phyloP scores from a whole-genome alignment of 257 asterid genomes.

The Solanum sejunctum region DNA sequence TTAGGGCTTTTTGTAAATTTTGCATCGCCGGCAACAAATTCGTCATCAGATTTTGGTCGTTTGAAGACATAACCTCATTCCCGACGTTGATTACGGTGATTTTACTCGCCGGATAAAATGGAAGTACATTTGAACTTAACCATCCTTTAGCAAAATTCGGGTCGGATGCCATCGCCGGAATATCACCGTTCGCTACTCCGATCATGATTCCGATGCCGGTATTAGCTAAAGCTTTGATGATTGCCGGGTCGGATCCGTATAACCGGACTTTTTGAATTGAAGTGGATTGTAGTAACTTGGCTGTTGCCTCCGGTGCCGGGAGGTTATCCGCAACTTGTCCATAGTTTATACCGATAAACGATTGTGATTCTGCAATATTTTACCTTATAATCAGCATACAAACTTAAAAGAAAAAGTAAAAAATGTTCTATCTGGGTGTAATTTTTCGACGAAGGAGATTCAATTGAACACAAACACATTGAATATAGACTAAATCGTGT shows the following conservation, averaged over 20 bases:
- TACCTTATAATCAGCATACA: not conserved
- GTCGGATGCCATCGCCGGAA: constrained; percentile 51
- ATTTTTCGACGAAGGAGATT: not conserved
- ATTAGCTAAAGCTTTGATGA: constrained; percentile 47
- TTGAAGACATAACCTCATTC: constrained; percentile 49
- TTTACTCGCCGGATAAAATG: constrained; percentile 51
- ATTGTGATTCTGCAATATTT: constrained; percentile 28
- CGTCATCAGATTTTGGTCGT: constrained; percentile 39
- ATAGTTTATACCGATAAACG: constrained; percentile 58
- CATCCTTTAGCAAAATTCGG: constrained; percentile 35
- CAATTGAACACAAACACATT: not conserved
- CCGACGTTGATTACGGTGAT: constrained; percentile 46
- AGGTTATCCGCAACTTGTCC: constrained; percentile 66
- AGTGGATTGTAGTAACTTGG: constrained; percentile 39
- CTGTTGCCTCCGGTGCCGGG: constrained; percentile 52
- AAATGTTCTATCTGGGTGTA: not conserved
- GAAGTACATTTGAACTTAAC: constrained; percentile 34
- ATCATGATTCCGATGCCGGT: constrained; percentile 49
- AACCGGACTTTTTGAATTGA: constrained; percentile 40
- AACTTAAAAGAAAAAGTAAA: not conserved
- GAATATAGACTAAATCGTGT: not conserved
- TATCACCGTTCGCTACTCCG: constrained; percentile 51
- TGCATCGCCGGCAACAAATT: constrained; percentile 61
- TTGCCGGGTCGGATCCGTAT: constrained; percentile 47
- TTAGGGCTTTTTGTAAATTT: constrained; percentile 41